Evolutionary conservation across 495 filamentous ascomycete species (phyloP).

Genomic region (Podospora australis): DNA sequence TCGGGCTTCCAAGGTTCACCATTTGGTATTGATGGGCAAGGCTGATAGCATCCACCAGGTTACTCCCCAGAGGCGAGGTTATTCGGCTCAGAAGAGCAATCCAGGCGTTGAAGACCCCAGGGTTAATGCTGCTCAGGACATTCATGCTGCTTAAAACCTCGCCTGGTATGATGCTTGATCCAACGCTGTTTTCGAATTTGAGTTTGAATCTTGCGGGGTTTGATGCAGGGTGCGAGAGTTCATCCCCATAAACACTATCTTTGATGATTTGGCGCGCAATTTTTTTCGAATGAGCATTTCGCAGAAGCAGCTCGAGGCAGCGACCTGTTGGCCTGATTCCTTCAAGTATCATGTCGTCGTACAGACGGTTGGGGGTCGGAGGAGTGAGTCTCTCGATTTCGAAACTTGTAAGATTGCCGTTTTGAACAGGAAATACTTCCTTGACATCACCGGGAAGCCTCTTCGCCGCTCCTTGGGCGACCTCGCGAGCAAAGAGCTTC

Average conservation of each 20-base stretch:
- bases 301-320: constrained; percentile 31
- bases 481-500: constrained; percentile 29
- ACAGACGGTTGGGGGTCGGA: constrained; percentile 31
- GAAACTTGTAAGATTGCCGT: constrained; percentile 37
- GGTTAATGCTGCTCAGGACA: constrained; percentile 8
- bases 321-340: constrained; percentile 29
- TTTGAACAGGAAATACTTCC: constrained; percentile 30
- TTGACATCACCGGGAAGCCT: constrained; percentile 37
- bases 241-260: no score
- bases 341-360: constrained; percentile 30
- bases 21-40: constrained; percentile 17
- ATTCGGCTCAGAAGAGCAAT: constrained; percentile 32
- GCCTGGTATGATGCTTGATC: no score
- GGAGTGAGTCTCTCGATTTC: constrained; percentile 36
- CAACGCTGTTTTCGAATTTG: no score
- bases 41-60: constrained; percentile 15
- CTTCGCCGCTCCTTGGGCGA: no score
- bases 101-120: constrained; percentile 30
- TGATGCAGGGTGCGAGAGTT: no score
- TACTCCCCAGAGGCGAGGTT: neutral
- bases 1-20: no score
- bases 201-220: no score
- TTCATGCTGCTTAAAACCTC: no score
- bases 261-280: no score
- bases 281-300: constrained; percentile 25